Conservation (phyloP, 2,329 filamentous ascomycete species). For the Microcyclospora pomicola region DNA sequence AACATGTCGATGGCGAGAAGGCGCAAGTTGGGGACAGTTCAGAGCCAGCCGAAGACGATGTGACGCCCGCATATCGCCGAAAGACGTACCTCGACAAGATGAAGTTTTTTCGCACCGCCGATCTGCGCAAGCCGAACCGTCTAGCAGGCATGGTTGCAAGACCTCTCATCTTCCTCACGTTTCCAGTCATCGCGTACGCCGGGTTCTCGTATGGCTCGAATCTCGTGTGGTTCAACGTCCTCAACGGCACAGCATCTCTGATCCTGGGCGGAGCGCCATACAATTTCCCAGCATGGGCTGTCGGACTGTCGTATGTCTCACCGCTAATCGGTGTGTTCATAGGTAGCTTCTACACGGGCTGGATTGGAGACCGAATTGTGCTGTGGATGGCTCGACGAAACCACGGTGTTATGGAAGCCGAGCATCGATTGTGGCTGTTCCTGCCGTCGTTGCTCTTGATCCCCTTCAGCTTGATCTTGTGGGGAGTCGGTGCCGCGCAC, state of each 20-base stretch:
- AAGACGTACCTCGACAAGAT: slow-evolving; percentile 23
- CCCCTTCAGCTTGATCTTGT: slow-evolving; percentile 33
- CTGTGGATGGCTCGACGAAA: slow-evolving; percentile 25
- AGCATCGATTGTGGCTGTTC: slow-evolving; percentile 29
- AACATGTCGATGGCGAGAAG: neutral
- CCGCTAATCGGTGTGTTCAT: slow-evolving; percentile 24
- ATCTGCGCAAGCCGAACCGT: slow-evolving; percentile 20
- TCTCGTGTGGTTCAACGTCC: slow-evolving; percentile 31
- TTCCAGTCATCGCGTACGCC: slow-evolving; percentile 27
- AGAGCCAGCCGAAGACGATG: slow-evolving; percentile 1
- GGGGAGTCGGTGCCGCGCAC: slow-evolving; percentile 37
- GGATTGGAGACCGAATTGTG: slow-evolving; percentile 23
- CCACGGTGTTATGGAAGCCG: slow-evolving; percentile 27
- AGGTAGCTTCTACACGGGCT: slow-evolving; percentile 23
- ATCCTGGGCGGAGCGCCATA: slow-evolving; percentile 27
- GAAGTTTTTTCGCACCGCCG: slow-evolving; percentile 17
- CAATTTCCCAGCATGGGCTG: slow-evolving; percentile 25
- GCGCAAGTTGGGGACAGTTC: slow-evolving; percentile 1
- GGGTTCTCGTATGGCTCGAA: slow-evolving; percentile 28
- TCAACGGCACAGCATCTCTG: slow-evolving; percentile 29
- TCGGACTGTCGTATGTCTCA: slow-evolving; percentile 26
- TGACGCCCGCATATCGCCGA: neutral
- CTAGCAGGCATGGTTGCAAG: slow-evolving; percentile 17
- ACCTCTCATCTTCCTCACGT: slow-evolving; percentile 24
- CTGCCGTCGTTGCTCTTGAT: slow-evolving; percentile 27